Conservation (phyloP, 371 early-diverging fungal species). For the Fennellomyces sp. region DNA sequence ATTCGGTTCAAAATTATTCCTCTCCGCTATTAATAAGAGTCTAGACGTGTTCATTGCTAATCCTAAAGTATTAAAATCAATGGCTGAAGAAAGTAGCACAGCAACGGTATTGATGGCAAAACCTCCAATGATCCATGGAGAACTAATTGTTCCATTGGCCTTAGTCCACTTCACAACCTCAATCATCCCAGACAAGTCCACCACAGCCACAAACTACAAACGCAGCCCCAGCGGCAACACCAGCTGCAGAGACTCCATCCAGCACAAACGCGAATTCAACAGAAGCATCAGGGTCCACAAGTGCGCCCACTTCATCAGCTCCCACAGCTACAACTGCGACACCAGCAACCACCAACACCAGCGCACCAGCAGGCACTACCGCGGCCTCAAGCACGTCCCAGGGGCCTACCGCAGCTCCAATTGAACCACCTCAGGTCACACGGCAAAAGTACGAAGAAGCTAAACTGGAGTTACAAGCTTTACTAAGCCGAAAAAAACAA, state of each 20-base stretch:
- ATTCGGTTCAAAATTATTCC: too few relatives aligned
- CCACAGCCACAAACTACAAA: background rate
- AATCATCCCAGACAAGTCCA: background rate
- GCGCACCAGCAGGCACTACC: background rate
- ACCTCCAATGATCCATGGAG: too few relatives aligned
- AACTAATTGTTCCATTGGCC: too few relatives aligned
- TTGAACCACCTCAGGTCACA: slow-evolving; percentile 50
- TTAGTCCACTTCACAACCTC: background rate
- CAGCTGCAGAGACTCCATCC: background rate
- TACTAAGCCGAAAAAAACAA: slow-evolving; percentile 62
- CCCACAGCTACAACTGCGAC: background rate
- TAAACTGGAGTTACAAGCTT: slow-evolving; percentile 57
- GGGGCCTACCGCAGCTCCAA: slow-evolving; percentile 13
- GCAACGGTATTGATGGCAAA: too few relatives aligned
- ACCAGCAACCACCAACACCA: background rate
- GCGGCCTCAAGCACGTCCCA: slow-evolving; percentile 11
- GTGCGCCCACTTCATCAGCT: background rate
- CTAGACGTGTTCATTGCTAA: too few relatives aligned
- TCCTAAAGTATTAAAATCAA: too few relatives aligned
- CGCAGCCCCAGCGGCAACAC: background rate
- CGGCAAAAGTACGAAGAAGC: slow-evolving; percentile 65
- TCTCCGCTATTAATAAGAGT: too few relatives aligned
- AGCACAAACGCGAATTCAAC: background rate
- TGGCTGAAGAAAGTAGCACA: too few relatives aligned
- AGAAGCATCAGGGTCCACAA: background rate